A percentile compares a stretch with the other conserved stretches of the same genome.
These are phyloP conservation scores for Circinella umbellata DNA, from an alignment of 371 early-diverging fungal genomes.

Conservation along the genomic window DNA sequence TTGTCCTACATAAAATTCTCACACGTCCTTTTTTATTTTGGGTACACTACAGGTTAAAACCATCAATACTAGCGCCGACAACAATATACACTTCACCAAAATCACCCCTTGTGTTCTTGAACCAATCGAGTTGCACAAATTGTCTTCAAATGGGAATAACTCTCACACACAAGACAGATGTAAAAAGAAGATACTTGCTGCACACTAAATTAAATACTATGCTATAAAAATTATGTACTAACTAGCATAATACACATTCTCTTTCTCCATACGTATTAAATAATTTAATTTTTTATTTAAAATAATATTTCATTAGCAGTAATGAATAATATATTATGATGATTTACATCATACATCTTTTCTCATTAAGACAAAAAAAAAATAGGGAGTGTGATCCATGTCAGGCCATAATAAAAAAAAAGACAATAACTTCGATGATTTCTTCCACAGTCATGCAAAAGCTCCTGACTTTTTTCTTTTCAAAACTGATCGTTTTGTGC, in stretches of 20 bases:
- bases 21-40: not conserved
- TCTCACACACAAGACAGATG: not conserved
- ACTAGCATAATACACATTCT: no score
- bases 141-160: not conserved
- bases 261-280: no score
- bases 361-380: not conserved
- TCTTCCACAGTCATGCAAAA: conserved; percentile 1
- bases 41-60: no score
- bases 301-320: not conserved
- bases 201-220: no score
- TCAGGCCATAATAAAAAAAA: not conserved
- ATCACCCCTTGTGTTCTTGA: conserved; percentile 12
- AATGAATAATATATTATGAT: not conserved
- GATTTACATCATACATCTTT: not conserved
- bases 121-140: conserved; percentile 15
- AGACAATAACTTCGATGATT: not conserved
- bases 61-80: not conserved
- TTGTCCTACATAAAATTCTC: conserved; percentile 11
- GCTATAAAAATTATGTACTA: no score
- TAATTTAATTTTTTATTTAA: no score
- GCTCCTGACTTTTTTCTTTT: conserved; percentile 2
- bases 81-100: not conserved
- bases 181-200: not conserved
- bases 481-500: not conserved
- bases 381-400: not conserved